Percentiles rank a stretch among this genome's conserved stretches.
These are phyloP conservation scores for Daldinia concentrica DNA, from an alignment of 495 filamentous ascomycete genomes.

Conservation along the genomic window DNA sequence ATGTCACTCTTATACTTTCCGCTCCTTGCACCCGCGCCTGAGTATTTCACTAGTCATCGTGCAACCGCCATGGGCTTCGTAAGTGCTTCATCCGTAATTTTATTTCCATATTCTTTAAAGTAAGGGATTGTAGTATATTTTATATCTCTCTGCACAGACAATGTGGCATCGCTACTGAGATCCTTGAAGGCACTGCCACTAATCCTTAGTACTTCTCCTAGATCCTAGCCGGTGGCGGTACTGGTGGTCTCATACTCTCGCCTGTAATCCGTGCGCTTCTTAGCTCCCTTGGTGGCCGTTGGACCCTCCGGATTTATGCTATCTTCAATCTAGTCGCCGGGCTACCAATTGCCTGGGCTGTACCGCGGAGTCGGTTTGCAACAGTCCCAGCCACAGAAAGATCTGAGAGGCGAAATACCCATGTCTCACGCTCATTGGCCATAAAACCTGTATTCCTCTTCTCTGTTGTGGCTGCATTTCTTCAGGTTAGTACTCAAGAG, in stretches of 20 bases:
- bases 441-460: slow-evolving; percentile 54
- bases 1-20: slow-evolving; percentile 62
- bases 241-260: slow-evolving; percentile 57
- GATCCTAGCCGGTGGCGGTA: slow-evolving; percentile 56
- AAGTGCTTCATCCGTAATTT: slow-evolving; percentile 38
- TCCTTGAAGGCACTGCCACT: background rate
- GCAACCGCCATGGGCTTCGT: slow-evolving; percentile 61
- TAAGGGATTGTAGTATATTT: background rate
- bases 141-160: background rate
- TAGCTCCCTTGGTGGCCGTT: slow-evolving; percentile 59
- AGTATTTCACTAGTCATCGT: slow-evolving; percentile 60
- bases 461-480: slow-evolving; percentile 54
- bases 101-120: slow-evolving; percentile 6
- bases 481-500: slow-evolving; percentile 45
- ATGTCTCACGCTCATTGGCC: slow-evolving; percentile 53
- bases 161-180: background rate
- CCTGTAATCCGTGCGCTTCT: slow-evolving; percentile 61
- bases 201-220: slow-evolving; percentile 6
- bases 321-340: slow-evolving; percentile 57
- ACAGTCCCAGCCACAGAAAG: slow-evolving; percentile 18
- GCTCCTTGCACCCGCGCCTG: slow-evolving; percentile 55
- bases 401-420: slow-evolving; percentile 48
- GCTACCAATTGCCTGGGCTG: slow-evolving; percentile 56
- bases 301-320: slow-evolving; percentile 62
- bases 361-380: slow-evolving; percentile 53